Evolutionary conservation across 78 protist species (phyloP).

Genomic region (Dictyostelium intermedium): DNA sequence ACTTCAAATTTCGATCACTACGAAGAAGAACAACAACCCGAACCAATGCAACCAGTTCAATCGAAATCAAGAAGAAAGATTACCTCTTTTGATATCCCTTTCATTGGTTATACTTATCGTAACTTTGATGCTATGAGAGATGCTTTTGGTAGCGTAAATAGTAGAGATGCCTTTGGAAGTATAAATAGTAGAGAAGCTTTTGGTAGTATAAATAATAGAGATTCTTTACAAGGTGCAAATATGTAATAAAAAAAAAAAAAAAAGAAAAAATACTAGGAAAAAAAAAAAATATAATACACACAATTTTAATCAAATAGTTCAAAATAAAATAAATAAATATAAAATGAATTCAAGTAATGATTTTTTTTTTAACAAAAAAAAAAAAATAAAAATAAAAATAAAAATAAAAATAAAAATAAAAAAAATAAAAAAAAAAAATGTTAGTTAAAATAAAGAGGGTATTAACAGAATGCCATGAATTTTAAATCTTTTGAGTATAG

Average conservation of each 20-base stretch:
- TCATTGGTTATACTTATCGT: conserved; percentile 80
- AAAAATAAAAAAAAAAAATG: not conserved
- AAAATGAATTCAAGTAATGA: not conserved
- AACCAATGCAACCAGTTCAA: conserved; percentile 70
- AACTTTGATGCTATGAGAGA: conserved; percentile 73
- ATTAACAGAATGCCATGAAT: no score
- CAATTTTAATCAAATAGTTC: no score
- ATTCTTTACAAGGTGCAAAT: not conserved
- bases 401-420: not conserved
- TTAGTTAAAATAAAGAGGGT: no score
- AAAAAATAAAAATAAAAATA: not conserved
- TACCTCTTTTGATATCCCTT: conserved; percentile 80
- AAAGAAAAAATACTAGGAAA: not conserved
- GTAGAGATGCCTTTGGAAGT: conserved; percentile 14
- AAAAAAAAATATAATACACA: not conserved
- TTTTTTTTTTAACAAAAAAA: not conserved
- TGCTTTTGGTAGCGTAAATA: conserved; percentile 33
- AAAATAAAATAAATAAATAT: not conserved
- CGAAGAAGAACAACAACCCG: conserved; percentile 56
- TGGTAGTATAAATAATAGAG: conserved; percentile 28
- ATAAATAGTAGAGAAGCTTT: conserved; percentile 15
- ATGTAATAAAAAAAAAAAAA: not conserved
- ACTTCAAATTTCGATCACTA: conserved; percentile 77
- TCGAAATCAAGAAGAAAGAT: conserved; percentile 75
- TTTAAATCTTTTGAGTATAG: no score